Base-by-base conservation (phyloP, 768 basidiomycete species). In the Russula olivacea region DNA sequence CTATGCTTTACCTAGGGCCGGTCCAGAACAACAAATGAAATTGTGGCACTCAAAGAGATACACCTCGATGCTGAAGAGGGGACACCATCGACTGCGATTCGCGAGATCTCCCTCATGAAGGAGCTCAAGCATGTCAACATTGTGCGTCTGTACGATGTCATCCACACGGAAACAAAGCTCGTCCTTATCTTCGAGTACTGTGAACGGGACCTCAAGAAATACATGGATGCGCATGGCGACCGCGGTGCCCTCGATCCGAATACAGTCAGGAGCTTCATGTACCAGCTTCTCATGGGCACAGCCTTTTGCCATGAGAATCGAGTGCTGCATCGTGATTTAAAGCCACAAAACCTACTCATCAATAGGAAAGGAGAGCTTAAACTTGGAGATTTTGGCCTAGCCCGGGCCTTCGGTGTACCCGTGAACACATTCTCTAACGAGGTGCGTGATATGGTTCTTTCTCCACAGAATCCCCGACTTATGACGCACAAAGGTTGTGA, bases 361-460 rank as follows among this genome's bases (percentile, higher is more conserved):
- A 98, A 98, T 72, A 83, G 92, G 66, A 94, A 97, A 71, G 94
- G 95, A 50, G 96, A 98, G 75, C 80, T 99, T 50, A 99, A 99
- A 74, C 76, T 99, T 25, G 97, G 95, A 54, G 97, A 99, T 77
- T 99, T 99, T 76, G 97, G 97, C 70, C 78, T 99, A 66, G 97
- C 97, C 0, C 80, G 97, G 59, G 97, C 97, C 7, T 98, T 98
- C 72, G 97, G 97, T 66, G 97, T 98, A 17, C 97, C 97, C 4
- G 96, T 98, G 63, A 98, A 99, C 72, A 99, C 97, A 0, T 99
- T 98, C 74, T 94, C 92, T 19, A 99, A 99, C 72, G 97, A 99
- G 84, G 91, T 82, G 55, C 47, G 75, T 66, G 72, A 63, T 14
- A 28, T 43, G 53, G 47, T 54, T 53, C 41, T 38, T 34, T 12